phyloP scores from a whole-genome alignment of 805 yeast genomes.

The Yarrowia osloensis region DNA sequence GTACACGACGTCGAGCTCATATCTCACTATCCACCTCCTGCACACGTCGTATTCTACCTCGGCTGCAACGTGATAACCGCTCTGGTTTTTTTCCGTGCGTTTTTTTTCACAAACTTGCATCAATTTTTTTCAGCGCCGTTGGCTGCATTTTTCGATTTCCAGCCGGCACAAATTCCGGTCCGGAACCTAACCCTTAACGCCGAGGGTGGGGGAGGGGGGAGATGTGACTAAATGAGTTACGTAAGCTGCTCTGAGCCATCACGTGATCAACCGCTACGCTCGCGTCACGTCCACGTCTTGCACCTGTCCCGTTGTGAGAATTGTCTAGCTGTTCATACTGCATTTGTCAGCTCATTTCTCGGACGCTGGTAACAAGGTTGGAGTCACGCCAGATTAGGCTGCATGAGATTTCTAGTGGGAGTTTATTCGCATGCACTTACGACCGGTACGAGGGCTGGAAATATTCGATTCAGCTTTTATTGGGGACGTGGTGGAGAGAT shows the following conservation, averaged over 20 bases:
- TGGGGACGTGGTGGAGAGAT: no score
- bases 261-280: not conserved
- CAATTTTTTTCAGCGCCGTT: no score
- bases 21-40: no score
- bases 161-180: not conserved
- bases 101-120: not conserved
- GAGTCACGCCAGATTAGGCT: conserved; percentile 25
- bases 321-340: no score
- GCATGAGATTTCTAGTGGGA: not conserved
- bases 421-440: not conserved
- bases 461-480: no score
- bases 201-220: not conserved
- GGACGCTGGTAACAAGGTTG: not conserved
- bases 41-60: no score
- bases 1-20: no score
- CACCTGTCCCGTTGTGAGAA: no score
- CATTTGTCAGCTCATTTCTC: not conserved
- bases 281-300: no score
- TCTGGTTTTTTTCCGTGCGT: not conserved
- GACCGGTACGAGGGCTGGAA: not conserved
- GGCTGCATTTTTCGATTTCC: not conserved
- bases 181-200: conserved; percentile 2
- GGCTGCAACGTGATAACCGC: not conserved
- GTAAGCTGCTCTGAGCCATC: no score
- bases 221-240: no score